phyloP scores from a whole-genome alignment of 345 rosid genomes.

The Erucastrum elatum region DNA sequence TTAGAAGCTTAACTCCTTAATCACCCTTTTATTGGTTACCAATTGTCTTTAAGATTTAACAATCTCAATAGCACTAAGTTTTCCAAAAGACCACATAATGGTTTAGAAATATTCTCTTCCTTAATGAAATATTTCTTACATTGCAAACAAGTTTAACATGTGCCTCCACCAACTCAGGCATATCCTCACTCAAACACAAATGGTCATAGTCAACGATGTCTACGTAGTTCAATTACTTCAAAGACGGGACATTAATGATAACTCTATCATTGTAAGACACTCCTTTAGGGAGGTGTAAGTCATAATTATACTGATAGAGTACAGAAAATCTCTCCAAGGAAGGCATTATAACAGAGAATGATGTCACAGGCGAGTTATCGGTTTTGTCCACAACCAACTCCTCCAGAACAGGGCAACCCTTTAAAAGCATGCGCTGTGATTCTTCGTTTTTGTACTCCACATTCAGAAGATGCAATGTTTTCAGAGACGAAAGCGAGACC shows the following conservation, averaged over 20 bases:
- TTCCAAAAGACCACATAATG: no score
- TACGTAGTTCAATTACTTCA: neutral
- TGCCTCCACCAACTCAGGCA: slow-evolving; percentile 20
- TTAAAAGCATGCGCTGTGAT: neutral
- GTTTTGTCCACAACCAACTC: neutral
- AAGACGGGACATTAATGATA: neutral
- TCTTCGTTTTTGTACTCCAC: neutral
- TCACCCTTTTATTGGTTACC: no score
- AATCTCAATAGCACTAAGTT: no score
- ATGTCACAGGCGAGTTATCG: neutral
- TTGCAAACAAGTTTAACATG: neutral
- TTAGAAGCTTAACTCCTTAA: no score
- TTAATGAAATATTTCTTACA: no score
- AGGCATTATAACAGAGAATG: neutral
- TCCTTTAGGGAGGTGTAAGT: neutral
- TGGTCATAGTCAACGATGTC: neutral
- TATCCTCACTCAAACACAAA: neutral
- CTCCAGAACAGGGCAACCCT: neutral
- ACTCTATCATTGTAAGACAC: neutral
- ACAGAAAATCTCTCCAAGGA: neutral
- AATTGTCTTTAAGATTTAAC: no score
- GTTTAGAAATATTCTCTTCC: no score
- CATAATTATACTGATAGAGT: neutral
- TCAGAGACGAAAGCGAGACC: neutral
- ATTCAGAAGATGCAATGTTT: neutral